These are phyloP conservation scores for Acmispon strigosus DNA, from an alignment of 306 rosid species.

Conservation along the genomic window DNA sequence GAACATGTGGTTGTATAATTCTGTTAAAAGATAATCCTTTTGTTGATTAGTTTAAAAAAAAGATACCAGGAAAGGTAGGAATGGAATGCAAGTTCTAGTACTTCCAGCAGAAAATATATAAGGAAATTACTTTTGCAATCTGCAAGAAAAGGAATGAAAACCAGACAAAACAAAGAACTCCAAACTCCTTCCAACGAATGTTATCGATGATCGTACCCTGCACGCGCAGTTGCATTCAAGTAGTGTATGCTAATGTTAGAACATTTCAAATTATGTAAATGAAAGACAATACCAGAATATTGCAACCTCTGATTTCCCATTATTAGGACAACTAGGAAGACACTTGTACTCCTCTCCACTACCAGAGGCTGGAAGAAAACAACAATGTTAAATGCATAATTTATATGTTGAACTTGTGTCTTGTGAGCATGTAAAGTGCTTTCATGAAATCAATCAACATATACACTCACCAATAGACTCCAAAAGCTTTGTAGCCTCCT, in stretches of 20 bases:
- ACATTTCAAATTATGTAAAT: background rate
- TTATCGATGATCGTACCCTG: constrained; percentile 47
- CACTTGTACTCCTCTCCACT: constrained; percentile 47
- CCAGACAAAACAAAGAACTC: constrained; percentile 73
- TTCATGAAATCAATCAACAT: background rate
- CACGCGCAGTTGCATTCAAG: background rate
- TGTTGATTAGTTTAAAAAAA: background rate
- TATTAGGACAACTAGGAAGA: constrained; percentile 43
- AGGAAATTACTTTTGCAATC: constrained; percentile 46
- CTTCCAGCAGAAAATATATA: no score
- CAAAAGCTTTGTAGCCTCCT: constrained; percentile 45
- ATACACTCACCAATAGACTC: constrained; percentile 53
- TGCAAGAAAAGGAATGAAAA: constrained; percentile 51
- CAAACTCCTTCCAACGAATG: constrained; percentile 65
- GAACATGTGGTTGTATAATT: constrained; percentile 50
- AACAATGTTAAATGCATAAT: background rate
- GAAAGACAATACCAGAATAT: background rate
- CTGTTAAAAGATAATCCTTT: constrained; percentile 25
- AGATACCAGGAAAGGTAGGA: background rate
- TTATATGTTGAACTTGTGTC: background rate
- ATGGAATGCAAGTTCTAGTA: background rate
- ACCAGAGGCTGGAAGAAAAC: constrained; percentile 23
- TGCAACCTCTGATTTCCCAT: constrained; percentile 35
- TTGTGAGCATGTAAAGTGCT: background rate
- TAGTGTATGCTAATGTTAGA: background rate